A percentile compares a stretch with the other conserved stretches of the same genome.
Conservation (phyloP, 2,329 filamentous ascomycete genomes). For the Chaetomium sp. region DNA sequence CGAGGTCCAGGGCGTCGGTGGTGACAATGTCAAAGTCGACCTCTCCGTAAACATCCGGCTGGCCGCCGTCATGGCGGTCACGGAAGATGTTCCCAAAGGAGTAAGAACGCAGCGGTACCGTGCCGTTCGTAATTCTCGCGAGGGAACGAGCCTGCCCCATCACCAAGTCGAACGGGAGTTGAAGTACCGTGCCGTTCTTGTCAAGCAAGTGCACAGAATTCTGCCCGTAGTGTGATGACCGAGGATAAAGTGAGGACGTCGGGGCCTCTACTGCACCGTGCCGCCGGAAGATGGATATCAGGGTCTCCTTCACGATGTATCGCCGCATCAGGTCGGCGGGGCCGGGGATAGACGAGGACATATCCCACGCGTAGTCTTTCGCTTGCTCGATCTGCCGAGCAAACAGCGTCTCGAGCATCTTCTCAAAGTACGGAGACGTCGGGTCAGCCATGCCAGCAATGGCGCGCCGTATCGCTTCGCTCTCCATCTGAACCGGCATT, state of each 20-base stretch:
- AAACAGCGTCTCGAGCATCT: conserved; percentile 86
- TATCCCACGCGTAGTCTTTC: conserved; percentile 80
- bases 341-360: conserved; percentile 58
- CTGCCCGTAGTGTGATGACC: conserved; percentile 73
- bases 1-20: conserved; percentile 74
- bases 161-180: conserved; percentile 92
- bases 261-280: conserved; percentile 86
- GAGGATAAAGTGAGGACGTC: conserved; percentile 76
- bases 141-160: conserved; percentile 84
- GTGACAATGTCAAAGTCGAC: conserved; percentile 98
- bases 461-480: conserved; percentile 83
- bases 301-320: conserved; percentile 70
- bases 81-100: conserved; percentile 88
- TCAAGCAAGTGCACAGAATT: conserved; percentile 82
- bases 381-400: conserved; percentile 73
- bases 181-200: conserved; percentile 80
- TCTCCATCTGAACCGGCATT: conserved; percentile 88
- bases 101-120: conserved; percentile 73
- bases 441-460: conserved; percentile 80
- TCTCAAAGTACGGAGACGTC: conserved; percentile 83
- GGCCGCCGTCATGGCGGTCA: conserved; percentile 74
- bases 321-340: conserved; percentile 68
- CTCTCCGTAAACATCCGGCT: conserved; percentile 81
- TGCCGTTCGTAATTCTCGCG: conserved; percentile 65
- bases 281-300: conserved; percentile 78